These are phyloP conservation scores for Dacryopinax spathularia DNA, from an alignment of 768 basidiomycete genomes.

Conservation along the genomic window DNA sequence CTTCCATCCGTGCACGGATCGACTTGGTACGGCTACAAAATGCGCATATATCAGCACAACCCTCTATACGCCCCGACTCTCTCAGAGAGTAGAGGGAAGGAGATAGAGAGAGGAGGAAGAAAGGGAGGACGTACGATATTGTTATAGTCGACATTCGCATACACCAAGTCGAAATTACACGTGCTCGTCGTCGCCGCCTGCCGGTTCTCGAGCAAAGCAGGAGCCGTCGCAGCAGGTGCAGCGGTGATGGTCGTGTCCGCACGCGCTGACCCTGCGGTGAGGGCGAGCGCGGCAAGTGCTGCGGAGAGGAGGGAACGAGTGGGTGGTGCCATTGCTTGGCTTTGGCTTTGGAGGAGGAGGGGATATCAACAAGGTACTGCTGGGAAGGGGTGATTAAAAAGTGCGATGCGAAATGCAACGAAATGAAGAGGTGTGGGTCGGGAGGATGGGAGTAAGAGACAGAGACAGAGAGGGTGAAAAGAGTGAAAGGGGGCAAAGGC, in stretches of 20 bases:
- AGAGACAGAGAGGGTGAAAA: no score
- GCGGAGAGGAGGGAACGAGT: constrained; percentile 1
- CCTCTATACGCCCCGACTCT: no score
- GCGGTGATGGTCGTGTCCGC: not conserved
- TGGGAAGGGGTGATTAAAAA: not conserved
- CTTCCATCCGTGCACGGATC: constrained; percentile 32
- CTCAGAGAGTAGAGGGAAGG: no score
- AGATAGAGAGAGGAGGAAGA: not conserved
- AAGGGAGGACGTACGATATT: not conserved
- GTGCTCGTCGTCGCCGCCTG: not conserved
- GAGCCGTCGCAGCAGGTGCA: not conserved
- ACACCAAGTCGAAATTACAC: not conserved
- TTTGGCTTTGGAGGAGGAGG: no score
- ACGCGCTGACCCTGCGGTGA: not conserved
- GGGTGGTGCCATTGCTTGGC: not conserved
- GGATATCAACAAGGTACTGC: constrained; percentile 3
- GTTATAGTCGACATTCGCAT: not conserved
- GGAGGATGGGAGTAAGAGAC: not conserved
- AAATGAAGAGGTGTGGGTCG: not conserved
- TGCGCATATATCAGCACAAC: not conserved
- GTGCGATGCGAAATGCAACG: not conserved
- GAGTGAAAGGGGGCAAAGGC: not conserved
- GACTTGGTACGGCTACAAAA: constrained; percentile 38
- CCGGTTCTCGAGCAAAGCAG: not conserved
- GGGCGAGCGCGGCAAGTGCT: not conserved